phyloP scores from a whole-genome alignment of 129 eudicot genomes.

The Mikania micrantha region DNA sequence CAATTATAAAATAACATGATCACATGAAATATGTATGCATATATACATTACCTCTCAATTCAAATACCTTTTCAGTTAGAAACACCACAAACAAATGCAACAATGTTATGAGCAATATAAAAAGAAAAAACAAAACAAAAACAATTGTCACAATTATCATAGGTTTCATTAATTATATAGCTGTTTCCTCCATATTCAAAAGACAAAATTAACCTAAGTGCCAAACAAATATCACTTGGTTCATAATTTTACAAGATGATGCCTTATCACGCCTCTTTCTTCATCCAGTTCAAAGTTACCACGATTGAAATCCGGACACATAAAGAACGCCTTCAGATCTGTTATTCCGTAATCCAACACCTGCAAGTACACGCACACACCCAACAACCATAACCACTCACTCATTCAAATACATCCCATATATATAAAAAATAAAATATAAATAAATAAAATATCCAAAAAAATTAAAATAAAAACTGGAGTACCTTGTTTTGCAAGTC shows the following conservation, averaged over 20 bases:
- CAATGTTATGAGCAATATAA: background rate
- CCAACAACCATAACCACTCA: background rate
- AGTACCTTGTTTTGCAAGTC: constrained; percentile 83
- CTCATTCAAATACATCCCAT: background rate
- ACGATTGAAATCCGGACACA: constrained; percentile 41
- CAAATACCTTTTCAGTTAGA: background rate
- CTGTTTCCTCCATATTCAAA: constrained; percentile 7
- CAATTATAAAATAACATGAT: no score
- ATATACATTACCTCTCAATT: no score
- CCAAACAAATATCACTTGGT: background rate
- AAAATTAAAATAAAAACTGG: background rate
- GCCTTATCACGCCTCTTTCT: constrained; percentile 60
- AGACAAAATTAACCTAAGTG: background rate
- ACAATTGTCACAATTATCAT: background rate
- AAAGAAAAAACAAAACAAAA: background rate
- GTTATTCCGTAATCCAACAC: constrained; percentile 67
- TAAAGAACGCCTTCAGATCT: constrained; percentile 67
- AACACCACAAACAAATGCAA: background rate
- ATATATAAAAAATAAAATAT: no score
- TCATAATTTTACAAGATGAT: constrained; percentile 43
- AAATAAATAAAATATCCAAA: no score
- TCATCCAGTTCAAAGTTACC: constrained; percentile 71
- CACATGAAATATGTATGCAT: no score
- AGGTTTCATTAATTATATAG: background rate
- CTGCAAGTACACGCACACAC: constrained; percentile 27